Conservation (phyloP, 2,329 filamentous ascomycete species). For the Phialemoniopsis sp. region DNA sequence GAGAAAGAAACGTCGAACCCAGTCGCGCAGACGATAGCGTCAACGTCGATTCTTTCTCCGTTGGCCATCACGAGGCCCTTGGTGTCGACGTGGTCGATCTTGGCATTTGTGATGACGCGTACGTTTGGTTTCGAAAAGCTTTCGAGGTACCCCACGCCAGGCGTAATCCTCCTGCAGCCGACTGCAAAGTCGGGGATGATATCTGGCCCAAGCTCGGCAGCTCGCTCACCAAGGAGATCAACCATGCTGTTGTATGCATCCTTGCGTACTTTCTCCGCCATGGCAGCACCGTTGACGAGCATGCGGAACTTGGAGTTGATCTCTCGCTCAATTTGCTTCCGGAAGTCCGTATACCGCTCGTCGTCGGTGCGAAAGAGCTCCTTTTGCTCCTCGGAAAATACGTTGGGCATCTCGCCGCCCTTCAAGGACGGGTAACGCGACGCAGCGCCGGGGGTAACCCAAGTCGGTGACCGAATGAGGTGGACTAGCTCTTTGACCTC, state of each 20-base stretch:
- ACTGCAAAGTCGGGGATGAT: slow-evolving; percentile 15
- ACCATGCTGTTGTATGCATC: no score
- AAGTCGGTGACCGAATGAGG: slow-evolving; percentile 9
- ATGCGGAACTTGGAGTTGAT: slow-evolving; percentile 9
- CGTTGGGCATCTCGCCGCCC: no score
- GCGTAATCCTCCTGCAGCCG: slow-evolving; percentile 36
- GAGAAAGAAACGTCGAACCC: slow-evolving; percentile 26
- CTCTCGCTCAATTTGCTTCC: slow-evolving; percentile 3
- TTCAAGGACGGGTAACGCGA: no score
- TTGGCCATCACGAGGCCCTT: slow-evolving; percentile 22
- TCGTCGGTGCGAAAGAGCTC: no score
- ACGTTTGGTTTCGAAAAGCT: slow-evolving; percentile 38
- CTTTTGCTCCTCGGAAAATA: no score
- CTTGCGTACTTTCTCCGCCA: no score
- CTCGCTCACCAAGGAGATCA: no score
- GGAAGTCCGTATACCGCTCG: no score
- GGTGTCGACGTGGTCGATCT: slow-evolving; percentile 26
- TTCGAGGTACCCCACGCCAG: slow-evolving; percentile 36
- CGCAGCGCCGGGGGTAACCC: no score
- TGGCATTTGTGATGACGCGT: slow-evolving; percentile 27
- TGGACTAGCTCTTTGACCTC: slow-evolving; percentile 5
- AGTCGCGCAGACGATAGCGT: slow-evolving; percentile 28
- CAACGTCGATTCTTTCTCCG: slow-evolving; percentile 19
- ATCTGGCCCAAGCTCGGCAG: no score
- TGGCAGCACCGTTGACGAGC: slow-evolving; percentile 6